These are phyloP conservation scores for Lindgomyces ingoldianus DNA, from an alignment of 495 filamentous ascomycete species.

Conservation along the genomic window DNA sequence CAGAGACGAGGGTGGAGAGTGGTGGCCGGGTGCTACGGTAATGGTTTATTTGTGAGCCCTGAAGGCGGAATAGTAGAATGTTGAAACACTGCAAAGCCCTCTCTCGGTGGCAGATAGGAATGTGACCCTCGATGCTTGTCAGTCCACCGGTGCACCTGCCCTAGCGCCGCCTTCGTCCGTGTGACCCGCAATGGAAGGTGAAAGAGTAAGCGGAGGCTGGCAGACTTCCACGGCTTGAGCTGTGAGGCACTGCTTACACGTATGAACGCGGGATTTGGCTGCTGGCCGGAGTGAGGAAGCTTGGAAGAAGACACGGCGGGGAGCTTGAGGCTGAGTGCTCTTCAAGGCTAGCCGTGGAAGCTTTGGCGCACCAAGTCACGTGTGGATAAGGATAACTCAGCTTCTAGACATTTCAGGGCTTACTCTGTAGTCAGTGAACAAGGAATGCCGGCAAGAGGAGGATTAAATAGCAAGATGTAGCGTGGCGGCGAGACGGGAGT, in stretches of 20 bases:
- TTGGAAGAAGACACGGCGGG: neutral
- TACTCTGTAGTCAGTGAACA: too few species aligned
- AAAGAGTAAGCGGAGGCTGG: neutral
- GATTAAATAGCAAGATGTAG: too few species aligned
- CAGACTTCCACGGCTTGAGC: neutral
- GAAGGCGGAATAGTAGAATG: neutral
- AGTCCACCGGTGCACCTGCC: slow-evolving; percentile 11
- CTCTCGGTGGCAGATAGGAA: neutral
- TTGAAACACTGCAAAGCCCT: neutral
- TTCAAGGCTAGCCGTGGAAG: neutral
- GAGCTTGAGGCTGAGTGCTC: neutral
- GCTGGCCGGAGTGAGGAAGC: neutral
- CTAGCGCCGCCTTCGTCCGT: slow-evolving; percentile 5
- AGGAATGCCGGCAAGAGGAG: too few species aligned
- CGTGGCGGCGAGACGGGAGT: neutral
- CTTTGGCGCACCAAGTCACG: slow-evolving; percentile 1
- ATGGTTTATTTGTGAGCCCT: neutral
- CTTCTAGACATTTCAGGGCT: too few species aligned
- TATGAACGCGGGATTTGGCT: neutral
- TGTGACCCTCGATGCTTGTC: neutral
- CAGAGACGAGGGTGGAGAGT: neutral
- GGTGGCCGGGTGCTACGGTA: neutral
- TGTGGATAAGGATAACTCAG: too few species aligned
- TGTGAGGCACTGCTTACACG: neutral
- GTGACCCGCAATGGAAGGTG: slow-evolving; percentile 8